Evolutionary conservation across 306 rosid genomes (phyloP).

Genomic region (Mimosa bimucronata): DNA sequence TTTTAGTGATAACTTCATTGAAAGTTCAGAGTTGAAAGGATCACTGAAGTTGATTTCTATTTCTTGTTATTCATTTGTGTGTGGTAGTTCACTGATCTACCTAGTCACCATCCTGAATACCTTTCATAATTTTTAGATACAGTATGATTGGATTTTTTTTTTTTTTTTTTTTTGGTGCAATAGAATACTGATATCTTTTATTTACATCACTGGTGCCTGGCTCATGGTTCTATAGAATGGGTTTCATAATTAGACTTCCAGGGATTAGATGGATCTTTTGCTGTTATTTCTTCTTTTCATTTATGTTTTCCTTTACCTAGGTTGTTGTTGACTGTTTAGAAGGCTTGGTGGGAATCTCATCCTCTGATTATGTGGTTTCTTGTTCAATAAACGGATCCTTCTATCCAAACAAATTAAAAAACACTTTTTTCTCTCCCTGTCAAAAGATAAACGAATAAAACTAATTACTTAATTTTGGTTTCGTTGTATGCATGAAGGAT

Average conservation of each 20-base stretch:
- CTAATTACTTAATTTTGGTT: background rate
- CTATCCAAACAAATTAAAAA: background rate
- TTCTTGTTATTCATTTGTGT: background rate
- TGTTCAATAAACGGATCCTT: slow-evolving; percentile 5
- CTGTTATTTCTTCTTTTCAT: background rate
- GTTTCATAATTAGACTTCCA: background rate
- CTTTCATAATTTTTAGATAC: background rate
- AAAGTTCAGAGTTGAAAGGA: background rate
- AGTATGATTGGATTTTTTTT: background rate
- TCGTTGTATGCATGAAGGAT: slow-evolving; percentile 18
- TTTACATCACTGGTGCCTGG: slow-evolving; percentile 16
- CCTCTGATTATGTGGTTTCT: slow-evolving; percentile 9
- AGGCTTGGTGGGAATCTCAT: slow-evolving; percentile 1
- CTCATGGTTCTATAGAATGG: background rate
- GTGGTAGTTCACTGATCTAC: slow-evolving; percentile 13
- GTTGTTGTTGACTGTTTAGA: background rate
- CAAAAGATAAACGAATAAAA: background rate
- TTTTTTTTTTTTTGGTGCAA: slow-evolving; percentile 18
- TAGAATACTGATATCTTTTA: background rate
- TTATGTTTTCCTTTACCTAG: background rate
- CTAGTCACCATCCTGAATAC: slow-evolving; percentile 15
- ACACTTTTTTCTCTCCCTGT: background rate
- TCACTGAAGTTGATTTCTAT: background rate
- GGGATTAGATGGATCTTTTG: background rate
- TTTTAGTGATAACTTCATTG: background rate